Conservation (phyloP, 495 filamentous ascomycete genomes). For the Aspergillus nidulans region DNA sequence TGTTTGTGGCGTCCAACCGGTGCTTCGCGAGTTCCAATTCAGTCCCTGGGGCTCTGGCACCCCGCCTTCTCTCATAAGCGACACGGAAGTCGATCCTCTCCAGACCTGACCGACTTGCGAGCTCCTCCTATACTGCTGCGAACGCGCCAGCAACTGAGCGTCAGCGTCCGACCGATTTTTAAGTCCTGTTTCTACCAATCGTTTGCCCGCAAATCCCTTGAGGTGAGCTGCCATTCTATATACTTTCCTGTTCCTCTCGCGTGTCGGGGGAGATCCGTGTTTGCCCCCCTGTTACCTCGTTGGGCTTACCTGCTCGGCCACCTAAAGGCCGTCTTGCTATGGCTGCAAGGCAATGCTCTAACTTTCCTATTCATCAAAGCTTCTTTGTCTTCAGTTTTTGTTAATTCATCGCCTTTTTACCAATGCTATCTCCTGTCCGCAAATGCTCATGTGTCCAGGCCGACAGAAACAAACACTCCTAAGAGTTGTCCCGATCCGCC, state of each 20-base stretch:
- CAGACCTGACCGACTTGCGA: slow-evolving; percentile 30
- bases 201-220: slow-evolving; percentile 5
- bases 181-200: slow-evolving; percentile 10
- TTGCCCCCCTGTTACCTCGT: slow-evolving; percentile 9
- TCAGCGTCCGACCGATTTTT: slow-evolving; percentile 12
- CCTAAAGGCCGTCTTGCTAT: slow-evolving; percentile 3
- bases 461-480: slow-evolving; percentile 32
- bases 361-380: neutral
- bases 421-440: slow-evolving; percentile 12
- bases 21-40: slow-evolving; percentile 9
- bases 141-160: slow-evolving; percentile 19
- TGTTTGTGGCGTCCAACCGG: slow-evolving; percentile 6
- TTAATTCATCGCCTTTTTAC: neutral
- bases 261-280: slow-evolving; percentile 10
- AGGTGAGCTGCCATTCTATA: slow-evolving; percentile 17
- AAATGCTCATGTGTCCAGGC: slow-evolving; percentile 34
- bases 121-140: slow-evolving; percentile 26
- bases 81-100: slow-evolving; percentile 40
- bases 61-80: slow-evolving; percentile 35
- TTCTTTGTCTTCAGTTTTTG: neutral
- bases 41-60: slow-evolving; percentile 18
- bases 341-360: neutral
- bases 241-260: slow-evolving; percentile 17
- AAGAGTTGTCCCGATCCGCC: slow-evolving; percentile 8
- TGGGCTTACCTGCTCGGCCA: slow-evolving; percentile 5